phyloP scores from a whole-genome alignment of 371 early-diverging fungal genomes.

The Lichtheimia hyalospora region DNA sequence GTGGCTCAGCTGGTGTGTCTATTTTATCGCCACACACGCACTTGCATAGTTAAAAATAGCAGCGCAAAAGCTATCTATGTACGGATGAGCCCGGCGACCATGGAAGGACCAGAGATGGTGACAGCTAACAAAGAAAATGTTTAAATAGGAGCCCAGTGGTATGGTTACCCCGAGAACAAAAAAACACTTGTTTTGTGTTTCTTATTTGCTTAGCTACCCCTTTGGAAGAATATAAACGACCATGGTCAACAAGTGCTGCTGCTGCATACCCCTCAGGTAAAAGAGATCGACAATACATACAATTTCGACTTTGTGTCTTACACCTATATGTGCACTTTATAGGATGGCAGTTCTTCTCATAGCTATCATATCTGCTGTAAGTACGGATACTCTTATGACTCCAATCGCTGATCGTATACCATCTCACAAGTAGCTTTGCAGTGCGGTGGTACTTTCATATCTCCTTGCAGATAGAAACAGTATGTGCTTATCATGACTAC shows the following conservation, averaged over 20 bases:
- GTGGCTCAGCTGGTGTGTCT: neutral
- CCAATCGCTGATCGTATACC: neutral
- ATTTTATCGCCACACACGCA: no score
- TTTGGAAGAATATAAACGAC: neutral
- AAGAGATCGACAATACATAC: neutral
- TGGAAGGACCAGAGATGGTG: no score
- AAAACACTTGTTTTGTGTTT: no score
- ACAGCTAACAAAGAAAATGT: neutral
- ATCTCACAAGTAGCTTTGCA: neutral
- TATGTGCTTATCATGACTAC: neutral
- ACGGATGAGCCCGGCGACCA: no score
- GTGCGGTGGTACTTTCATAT: neutral
- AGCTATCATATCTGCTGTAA: conserved; percentile 15
- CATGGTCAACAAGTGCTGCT: conserved; percentile 16
- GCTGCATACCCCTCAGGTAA: conserved; percentile 20
- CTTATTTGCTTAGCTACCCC: no score
- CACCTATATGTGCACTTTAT: neutral
- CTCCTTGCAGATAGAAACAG: neutral
- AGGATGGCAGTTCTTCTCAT: conserved; percentile 17
- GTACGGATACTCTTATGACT: neutral
- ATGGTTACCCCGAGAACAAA: neutral
- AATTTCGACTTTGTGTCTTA: neutral
- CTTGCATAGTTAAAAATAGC: neutral
- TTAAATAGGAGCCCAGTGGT: conserved; percentile 1
- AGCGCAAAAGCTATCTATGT: no score